Evolutionary conservation across 2,329 filamentous ascomycete species (phyloP).

Genomic region (Cladobotryum mycophilum): DNA sequence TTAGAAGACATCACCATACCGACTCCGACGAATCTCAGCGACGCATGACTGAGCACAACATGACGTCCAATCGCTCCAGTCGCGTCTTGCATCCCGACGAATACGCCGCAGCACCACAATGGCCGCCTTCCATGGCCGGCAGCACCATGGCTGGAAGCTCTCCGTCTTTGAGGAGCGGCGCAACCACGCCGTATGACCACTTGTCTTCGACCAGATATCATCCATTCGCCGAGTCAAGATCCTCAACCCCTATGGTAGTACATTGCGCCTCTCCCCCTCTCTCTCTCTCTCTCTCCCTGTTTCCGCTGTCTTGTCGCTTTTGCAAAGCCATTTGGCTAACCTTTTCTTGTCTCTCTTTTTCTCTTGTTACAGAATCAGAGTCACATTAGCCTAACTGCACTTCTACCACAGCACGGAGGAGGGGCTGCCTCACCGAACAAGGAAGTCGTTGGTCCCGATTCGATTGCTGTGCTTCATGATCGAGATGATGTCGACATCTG

Average conservation of each 20-base stretch:
- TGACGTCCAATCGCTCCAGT: slow-evolving; percentile 11
- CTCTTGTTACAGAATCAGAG: slow-evolving; percentile 32
- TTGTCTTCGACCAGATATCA: slow-evolving; percentile 13
- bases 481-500: slow-evolving; percentile 39
- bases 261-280: background rate
- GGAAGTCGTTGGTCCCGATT: slow-evolving; percentile 25
- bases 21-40: slow-evolving; percentile 11
- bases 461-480: slow-evolving; percentile 35
- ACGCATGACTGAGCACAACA: slow-evolving; percentile 6
- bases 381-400: slow-evolving; percentile 34
- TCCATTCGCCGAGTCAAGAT: slow-evolving; percentile 24
- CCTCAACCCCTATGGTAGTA: slow-evolving; percentile 24
- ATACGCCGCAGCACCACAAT: slow-evolving; percentile 20
- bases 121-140: slow-evolving; percentile 19
- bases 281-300: background rate
- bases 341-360: background rate
- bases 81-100: slow-evolving; percentile 8
- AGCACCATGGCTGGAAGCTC: slow-evolving; percentile 21
- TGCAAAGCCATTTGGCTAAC: background rate
- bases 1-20: slow-evolving; percentile 11
- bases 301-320: background rate
- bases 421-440: slow-evolving; percentile 23
- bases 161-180: slow-evolving; percentile 20
- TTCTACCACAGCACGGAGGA: slow-evolving; percentile 28
- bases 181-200: slow-evolving; percentile 18